Evolutionary conservation across 768 basidiomycete genomes (phyloP).

Genomic region (Tephrocybe sp.): DNA sequence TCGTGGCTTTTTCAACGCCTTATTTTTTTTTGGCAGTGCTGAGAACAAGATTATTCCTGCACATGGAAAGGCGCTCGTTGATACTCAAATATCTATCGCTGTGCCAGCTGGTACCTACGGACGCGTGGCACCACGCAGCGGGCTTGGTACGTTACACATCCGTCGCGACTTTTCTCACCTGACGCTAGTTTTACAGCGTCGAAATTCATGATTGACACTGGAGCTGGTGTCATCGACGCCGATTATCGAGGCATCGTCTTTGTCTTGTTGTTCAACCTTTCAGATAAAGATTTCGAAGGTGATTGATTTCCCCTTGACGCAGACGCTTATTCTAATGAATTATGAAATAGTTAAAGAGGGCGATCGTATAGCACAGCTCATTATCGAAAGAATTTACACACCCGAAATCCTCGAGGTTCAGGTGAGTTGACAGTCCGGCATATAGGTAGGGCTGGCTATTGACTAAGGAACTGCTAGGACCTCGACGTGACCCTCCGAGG

Average conservation of each 20-base stretch:
- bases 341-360: slow-evolving; percentile 75
- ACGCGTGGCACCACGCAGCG: slow-evolving; percentile 93
- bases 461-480: slow-evolving; percentile 41
- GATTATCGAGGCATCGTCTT: slow-evolving; percentile 93
- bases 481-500: slow-evolving; percentile 87
- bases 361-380: slow-evolving; percentile 94
- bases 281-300: slow-evolving; percentile 89
- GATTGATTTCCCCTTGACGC: not conserved
- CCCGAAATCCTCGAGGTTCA: slow-evolving; percentile 86
- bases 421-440: slow-evolving; percentile 38
- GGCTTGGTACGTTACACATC: slow-evolving; percentile 68
- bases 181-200: slow-evolving; percentile 57
- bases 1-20: not conserved
- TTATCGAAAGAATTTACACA: slow-evolving; percentile 86
- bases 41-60: slow-evolving; percentile 84
- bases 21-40: slow-evolving; percentile 48
- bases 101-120: slow-evolving; percentile 94
- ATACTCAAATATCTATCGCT: slow-evolving; percentile 91
- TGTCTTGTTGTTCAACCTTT: slow-evolving; percentile 90
- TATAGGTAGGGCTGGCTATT: not conserved
- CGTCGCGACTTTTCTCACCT: not conserved
- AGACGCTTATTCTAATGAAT: not conserved
- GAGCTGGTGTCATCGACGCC: slow-evolving; percentile 95
- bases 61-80: slow-evolving; percentile 85
- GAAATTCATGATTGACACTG: slow-evolving; percentile 97